Evolutionary conservation across 129 eudicot species (phyloP).

Genomic region (Pseudognaphalium luteoalbum): DNA sequence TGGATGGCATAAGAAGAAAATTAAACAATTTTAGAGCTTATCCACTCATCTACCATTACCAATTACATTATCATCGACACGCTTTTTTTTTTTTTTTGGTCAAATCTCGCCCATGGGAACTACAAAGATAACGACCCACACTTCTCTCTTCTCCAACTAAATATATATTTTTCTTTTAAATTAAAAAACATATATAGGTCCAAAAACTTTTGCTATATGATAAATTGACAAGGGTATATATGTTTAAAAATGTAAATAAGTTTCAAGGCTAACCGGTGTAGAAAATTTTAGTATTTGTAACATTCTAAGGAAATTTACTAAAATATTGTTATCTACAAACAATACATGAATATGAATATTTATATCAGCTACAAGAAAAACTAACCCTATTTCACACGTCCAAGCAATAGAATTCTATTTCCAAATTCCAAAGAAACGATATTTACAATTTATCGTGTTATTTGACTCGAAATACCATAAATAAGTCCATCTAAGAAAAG

Average conservation of each 20-base stretch:
- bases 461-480: neutral
- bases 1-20: neutral
- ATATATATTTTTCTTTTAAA: neutral
- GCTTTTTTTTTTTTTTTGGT: slow-evolving; percentile 24
- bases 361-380: neutral
- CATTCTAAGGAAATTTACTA: too few relatives aligned
- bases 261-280: too few relatives aligned
- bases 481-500: neutral
- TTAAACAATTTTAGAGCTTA: neutral
- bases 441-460: neutral
- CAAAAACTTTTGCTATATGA: neutral
- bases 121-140: slow-evolving; percentile 30
- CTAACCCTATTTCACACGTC: neutral
- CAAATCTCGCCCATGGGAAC: slow-evolving; percentile 27
- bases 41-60: neutral
- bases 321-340: too few relatives aligned
- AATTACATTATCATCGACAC: slow-evolving; percentile 24
- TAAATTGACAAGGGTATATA: neutral
- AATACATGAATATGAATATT: too few relatives aligned
- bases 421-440: too few relatives aligned
- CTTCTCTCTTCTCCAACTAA: slow-evolving; percentile 26
- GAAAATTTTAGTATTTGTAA: too few relatives aligned
- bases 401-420: too few relatives aligned
- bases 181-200: neutral
- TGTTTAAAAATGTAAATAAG: neutral